These are phyloP conservation scores for Hypoxylon rickii DNA, from an alignment of 495 filamentous ascomycete genomes.

Conservation along the genomic window DNA sequence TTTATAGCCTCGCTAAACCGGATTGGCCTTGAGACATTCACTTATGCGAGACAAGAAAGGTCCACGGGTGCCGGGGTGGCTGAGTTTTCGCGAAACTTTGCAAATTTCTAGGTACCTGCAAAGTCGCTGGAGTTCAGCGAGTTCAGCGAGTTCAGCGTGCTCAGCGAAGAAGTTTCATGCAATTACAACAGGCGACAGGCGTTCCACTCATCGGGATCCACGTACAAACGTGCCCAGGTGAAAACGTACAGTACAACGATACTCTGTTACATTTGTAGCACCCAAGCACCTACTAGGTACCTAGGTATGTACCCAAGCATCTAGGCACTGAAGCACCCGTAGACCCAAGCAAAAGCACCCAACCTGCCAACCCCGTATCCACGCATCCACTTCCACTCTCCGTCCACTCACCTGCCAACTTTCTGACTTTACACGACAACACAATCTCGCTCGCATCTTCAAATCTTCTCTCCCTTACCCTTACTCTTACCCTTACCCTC, in stretches of 20 bases:
- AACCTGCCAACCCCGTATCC: neutral
- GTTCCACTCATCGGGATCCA: slow-evolving; percentile 23
- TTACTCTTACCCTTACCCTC: neutral
- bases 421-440: neutral
- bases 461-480: neutral
- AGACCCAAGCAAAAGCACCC: neutral
- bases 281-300: no score
- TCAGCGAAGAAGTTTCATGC: no score
- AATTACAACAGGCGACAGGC: neutral
- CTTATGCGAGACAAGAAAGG: no score
- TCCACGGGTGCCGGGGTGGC: no score
- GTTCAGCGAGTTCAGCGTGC: no score
- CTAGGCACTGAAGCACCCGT: neutral
- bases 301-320: no score
- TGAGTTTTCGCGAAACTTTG: neutral
- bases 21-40: no score
- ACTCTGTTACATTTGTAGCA: no score
- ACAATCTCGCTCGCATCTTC: neutral
- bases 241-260: no score
- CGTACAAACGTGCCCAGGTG: slow-evolving; percentile 26
- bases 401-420: neutral
- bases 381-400: neutral
- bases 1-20: no score
- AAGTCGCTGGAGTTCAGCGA: slow-evolving; percentile 11
- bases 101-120: neutral